Evolutionary conservation across 768 basidiomycete species (phyloP).

Genomic region (Psilocybe cyanescens): DNA sequence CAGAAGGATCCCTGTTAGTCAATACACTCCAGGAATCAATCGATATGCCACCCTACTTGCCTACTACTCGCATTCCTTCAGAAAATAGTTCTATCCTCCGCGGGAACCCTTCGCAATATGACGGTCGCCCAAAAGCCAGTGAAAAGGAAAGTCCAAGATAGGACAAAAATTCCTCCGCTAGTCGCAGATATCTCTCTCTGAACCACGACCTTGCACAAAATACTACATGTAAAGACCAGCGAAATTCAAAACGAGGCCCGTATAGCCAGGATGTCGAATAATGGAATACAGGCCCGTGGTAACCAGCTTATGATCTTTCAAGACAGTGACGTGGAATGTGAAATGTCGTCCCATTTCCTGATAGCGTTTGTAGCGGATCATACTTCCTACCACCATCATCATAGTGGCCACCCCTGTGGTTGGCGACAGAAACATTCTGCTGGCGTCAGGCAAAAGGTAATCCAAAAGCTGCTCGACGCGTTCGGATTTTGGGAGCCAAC

Average conservation of each 20-base stretch:
- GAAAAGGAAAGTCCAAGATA: neutral
- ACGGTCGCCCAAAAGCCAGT: neutral
- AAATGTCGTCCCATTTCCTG: conserved; percentile 1
- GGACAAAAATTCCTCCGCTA: neutral
- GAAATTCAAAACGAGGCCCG: neutral
- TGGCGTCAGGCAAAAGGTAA: neutral
- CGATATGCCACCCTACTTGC: conserved; percentile 10
- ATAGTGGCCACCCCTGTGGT: neutral
- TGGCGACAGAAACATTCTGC: neutral
- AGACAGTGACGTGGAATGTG: conserved; percentile 5
- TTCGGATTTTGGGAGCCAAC: neutral
- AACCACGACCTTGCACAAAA: neutral
- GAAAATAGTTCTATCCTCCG: conserved; percentile 13
- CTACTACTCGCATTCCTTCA: conserved; percentile 14
- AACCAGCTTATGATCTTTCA: conserved; percentile 12
- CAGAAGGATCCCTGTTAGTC: neutral
- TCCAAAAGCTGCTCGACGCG: neutral
- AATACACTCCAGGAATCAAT: conserved; percentile 15
- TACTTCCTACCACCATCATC: neutral
- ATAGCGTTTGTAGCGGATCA: neutral
- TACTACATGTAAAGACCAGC: neutral
- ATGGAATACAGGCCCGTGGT: conserved; percentile 7
- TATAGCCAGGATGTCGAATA: conserved; percentile 9
- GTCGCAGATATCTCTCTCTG: neutral
- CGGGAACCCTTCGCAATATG: neutral